Conservation (phyloP, 495 filamentous ascomycete species). For the Penicillium daleae region DNA sequence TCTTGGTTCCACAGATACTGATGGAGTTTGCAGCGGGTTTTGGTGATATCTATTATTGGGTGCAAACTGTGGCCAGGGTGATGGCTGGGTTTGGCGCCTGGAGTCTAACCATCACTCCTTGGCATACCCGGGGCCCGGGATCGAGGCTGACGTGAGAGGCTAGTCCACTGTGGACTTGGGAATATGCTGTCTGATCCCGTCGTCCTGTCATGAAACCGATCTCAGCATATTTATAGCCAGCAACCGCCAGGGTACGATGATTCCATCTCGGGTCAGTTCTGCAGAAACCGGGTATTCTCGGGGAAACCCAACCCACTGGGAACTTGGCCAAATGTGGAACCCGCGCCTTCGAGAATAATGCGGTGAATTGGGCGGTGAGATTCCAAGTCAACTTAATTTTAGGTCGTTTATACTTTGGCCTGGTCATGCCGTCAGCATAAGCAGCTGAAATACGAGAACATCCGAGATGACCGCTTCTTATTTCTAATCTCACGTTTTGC, state of each 20-base stretch:
- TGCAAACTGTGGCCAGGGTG: background rate
- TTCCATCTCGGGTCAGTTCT: too few species aligned
- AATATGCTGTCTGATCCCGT: background rate
- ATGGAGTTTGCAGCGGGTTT: background rate
- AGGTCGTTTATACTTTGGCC: background rate
- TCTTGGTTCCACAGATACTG: background rate
- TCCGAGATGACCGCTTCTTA: background rate
- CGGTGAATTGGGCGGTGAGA: constrained; percentile 2
- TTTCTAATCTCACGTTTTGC: background rate
- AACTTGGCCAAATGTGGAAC: too few species aligned
- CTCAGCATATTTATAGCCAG: background rate
- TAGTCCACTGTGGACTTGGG: background rate
- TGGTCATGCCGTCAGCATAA: constrained; percentile 1
- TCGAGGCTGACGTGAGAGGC: constrained; percentile 5
- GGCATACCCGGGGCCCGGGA: background rate
- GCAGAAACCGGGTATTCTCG: background rate
- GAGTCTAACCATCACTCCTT: background rate
- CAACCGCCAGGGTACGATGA: background rate
- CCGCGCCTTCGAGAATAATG: too few species aligned
- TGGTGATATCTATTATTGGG: background rate
- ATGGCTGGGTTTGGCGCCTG: background rate
- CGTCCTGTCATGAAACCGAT: background rate
- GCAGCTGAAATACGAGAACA: background rate
- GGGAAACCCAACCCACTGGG: background rate
- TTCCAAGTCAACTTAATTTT: constrained; percentile 4